These are phyloP conservation scores for Medicago truncatula DNA, from an alignment of 306 rosid genomes.

Conservation along the genomic window DNA sequence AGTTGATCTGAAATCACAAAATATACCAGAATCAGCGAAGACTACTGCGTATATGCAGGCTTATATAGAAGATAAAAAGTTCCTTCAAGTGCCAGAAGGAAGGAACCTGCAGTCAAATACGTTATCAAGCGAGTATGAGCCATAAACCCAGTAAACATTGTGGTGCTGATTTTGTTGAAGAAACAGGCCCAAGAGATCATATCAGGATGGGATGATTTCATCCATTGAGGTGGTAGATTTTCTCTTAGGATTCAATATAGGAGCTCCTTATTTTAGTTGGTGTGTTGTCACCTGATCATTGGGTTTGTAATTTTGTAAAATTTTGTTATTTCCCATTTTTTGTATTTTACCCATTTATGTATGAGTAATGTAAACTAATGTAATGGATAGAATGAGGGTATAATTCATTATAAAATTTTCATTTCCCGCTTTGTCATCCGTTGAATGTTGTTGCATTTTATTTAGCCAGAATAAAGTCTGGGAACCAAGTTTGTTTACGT, in stretches of 20 bases:
- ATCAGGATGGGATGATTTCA: not conserved
- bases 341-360: not conserved
- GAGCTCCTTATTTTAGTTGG: not conserved
- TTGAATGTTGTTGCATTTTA: not conserved
- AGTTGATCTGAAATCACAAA: slow-evolving; percentile 55
- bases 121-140: not conserved
- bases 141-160: not conserved
- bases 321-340: not conserved
- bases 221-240: not conserved
- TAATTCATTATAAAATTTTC: not conserved
- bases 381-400: not conserved
- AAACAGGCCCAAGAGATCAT: not conserved
- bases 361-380: not conserved
- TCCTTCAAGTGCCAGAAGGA: slow-evolving; percentile 53
- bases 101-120: slow-evolving; percentile 54
- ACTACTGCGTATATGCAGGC: slow-evolving; percentile 55
- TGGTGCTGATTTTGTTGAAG: not conserved
- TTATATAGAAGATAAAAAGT: slow-evolving; percentile 65
- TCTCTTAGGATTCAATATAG: not conserved
- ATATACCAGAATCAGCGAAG: slow-evolving; percentile 43
- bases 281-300: not conserved
- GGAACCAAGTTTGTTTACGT: too few relatives aligned
- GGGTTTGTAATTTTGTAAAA: not conserved
- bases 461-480: not conserved
- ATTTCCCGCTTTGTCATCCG: not conserved